phyloP scores from a whole-genome alignment of 306 rosid species.

The Quillaja saponaria region DNA sequence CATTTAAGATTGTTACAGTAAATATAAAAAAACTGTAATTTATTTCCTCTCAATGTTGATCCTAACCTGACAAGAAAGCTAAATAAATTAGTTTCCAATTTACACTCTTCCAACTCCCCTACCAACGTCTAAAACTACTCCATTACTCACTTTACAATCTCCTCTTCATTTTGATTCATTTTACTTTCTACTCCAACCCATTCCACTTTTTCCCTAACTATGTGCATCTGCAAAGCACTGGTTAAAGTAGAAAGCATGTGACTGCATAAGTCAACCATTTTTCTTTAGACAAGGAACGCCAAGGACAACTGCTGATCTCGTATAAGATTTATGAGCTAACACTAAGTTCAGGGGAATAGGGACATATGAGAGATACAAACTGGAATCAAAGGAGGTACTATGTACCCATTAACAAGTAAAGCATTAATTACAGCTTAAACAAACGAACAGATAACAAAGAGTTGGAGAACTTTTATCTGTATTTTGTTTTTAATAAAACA shows the following conservation, averaged over 20 bases:
- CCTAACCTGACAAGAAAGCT: neutral
- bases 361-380: no score
- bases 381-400: no score
- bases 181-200: neutral
- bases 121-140: neutral
- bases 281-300: no score
- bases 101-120: conserved; percentile 7
- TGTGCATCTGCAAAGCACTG: no score
- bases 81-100: conserved; percentile 1
- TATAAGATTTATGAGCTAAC: no score
- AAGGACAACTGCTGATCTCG: no score
- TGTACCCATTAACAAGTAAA: conserved; percentile 17
- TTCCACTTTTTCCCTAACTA: no score
- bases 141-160: neutral
- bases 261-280: no score
- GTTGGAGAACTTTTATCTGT: no score
- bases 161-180: neutral
- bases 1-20: neutral
- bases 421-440: neutral
- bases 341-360: no score
- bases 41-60: neutral
- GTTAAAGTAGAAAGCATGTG: no score
- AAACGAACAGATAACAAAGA: conserved; percentile 8
- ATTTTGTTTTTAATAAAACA: no score
- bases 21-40: conserved; percentile 13